A percentile compares a stretch with the other conserved stretches of the same genome.
Conservation (phyloP, 495 filamentous ascomycete species). For the Hypoxylon perforatum region DNA sequence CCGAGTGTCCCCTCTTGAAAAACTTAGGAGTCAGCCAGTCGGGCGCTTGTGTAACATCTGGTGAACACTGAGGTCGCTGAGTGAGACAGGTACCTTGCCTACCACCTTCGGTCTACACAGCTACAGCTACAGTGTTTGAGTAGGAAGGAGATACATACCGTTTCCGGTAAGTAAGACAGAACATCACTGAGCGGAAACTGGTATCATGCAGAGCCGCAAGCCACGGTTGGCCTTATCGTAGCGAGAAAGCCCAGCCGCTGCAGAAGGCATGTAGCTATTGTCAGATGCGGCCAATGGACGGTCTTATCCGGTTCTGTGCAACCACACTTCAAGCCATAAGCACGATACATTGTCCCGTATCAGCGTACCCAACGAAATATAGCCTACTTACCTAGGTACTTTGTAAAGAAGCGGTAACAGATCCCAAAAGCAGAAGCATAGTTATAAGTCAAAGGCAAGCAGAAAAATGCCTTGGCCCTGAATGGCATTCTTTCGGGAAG, state of each 20-base stretch:
- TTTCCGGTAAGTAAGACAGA: constrained; percentile 1
- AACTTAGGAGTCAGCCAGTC: background rate
- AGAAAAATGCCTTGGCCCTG: background rate
- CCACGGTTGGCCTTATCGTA: constrained; percentile 10
- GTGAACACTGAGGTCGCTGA: constrained; percentile 1
- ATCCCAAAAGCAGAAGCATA: background rate
- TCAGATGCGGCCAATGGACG: constrained; percentile 16
- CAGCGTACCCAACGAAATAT: too few species aligned
- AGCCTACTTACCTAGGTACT: constrained; percentile 14
- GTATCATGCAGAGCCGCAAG: constrained; percentile 34
- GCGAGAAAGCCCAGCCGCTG: constrained; percentile 13
- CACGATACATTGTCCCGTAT: background rate
- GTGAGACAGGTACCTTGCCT: constrained; percentile 2
- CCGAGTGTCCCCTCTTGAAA: too few species aligned
- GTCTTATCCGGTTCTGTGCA: constrained; percentile 1
- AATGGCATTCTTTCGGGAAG: constrained; percentile 25
- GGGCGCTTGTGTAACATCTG: background rate
- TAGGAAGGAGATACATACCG: constrained; percentile 1
- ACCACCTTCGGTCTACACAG: too few species aligned
- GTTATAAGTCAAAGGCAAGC: background rate
- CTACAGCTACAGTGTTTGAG: too few species aligned
- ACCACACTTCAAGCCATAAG: constrained; percentile 17
- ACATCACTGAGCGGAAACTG: background rate
- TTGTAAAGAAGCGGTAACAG: background rate
- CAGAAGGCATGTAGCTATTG: constrained; percentile 8